A percentile compares a stretch with the other conserved stretches of the same genome.
Conservation (phyloP, 768 basidiomycete species). For the Lactarius indigo region DNA sequence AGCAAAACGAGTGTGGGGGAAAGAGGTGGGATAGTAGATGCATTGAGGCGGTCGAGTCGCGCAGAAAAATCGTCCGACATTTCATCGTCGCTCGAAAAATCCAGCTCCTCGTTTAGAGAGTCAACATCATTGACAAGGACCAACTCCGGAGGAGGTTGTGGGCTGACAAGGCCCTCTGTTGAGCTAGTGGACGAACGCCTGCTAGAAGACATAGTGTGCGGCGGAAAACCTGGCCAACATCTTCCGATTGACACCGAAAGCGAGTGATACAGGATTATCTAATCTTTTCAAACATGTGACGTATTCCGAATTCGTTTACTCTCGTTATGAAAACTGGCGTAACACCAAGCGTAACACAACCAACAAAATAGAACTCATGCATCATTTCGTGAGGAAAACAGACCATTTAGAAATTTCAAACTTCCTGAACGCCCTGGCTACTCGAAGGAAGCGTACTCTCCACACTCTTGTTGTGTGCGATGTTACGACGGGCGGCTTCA, state of each 20-base stretch:
- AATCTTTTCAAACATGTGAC: constrained; percentile 1
- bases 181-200: constrained; percentile 17
- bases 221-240: neutral
- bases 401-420: neutral
- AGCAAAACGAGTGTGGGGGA: constrained; percentile 57
- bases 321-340: neutral
- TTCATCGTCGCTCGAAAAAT: constrained; percentile 45
- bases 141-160: constrained; percentile 42
- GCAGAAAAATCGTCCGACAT: constrained; percentile 35
- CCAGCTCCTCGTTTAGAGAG: constrained; percentile 33
- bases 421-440: neutral
- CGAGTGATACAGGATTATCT: constrained; percentile 8
- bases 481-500: constrained; percentile 1
- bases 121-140: constrained; percentile 60
- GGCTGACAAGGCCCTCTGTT: neutral
- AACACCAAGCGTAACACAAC: neutral
- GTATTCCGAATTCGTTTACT: neutral
- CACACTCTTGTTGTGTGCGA: neutral
- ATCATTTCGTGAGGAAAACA: neutral
- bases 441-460: constrained; percentile 2
- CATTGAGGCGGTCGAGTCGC: constrained; percentile 28
- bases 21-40: constrained; percentile 51
- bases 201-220: constrained; percentile 16
- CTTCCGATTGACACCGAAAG: neutral
- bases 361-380: neutral